Percentiles rank a stretch among this genome's conserved stretches.
Evolutionary conservation across 2,329 filamentous ascomycete species (phyloP).

Genomic region (Bipolaris sorokiniana): DNA sequence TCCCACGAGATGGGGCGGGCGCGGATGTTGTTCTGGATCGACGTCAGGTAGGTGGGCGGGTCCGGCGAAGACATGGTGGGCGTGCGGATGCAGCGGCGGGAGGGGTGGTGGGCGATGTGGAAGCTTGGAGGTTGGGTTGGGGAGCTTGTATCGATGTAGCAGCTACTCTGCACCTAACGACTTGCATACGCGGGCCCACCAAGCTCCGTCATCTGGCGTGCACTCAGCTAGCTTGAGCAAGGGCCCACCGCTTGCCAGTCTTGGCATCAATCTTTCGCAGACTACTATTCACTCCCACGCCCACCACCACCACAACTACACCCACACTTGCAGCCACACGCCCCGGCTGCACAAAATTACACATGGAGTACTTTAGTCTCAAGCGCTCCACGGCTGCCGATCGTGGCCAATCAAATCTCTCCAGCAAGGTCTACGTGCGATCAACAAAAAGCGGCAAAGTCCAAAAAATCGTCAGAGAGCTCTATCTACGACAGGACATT

Average conservation of each 20-base stretch:
- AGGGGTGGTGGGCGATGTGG: constrained; percentile 1
- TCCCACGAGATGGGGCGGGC: constrained; percentile 97
- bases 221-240: constrained; percentile 26
- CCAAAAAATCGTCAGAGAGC: constrained; percentile 96
- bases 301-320: constrained; percentile 18
- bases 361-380: constrained; percentile 58
- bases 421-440: constrained; percentile 93
- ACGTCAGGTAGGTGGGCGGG: constrained; percentile 83
- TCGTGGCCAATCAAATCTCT: constrained; percentile 72
- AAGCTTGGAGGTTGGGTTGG: constrained; percentile 1
- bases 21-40: constrained; percentile 96
- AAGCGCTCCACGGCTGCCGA: constrained; percentile 63
- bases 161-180: constrained; percentile 24
- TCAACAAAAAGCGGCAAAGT: constrained; percentile 96
- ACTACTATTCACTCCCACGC: constrained; percentile 12
- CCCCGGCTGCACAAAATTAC: neutral
- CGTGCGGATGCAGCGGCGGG: constrained; percentile 6
- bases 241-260: constrained; percentile 27
- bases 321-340: constrained; percentile 6
- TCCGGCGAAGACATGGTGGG: constrained; percentile 79
- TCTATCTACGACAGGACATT: constrained; percentile 95
- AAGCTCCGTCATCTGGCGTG: constrained; percentile 43
- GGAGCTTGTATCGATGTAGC: no score
- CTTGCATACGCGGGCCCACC: constrained; percentile 40
- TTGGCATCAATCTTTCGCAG: constrained; percentile 38